A percentile compares a stretch with the other conserved stretches of the same genome.
Evolutionary conservation across 805 yeast genomes (phyloP).

Genomic region (Candida multigemmis): DNA sequence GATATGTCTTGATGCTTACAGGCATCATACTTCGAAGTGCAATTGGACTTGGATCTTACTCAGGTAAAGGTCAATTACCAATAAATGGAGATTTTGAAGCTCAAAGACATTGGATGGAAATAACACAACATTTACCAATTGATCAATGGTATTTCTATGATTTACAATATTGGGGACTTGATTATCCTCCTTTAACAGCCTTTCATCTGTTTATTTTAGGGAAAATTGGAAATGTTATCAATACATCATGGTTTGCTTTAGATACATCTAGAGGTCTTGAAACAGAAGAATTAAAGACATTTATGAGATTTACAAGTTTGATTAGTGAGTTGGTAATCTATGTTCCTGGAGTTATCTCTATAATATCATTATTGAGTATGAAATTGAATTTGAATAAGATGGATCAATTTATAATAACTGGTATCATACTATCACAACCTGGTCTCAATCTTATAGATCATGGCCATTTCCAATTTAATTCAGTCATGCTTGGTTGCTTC

Average conservation of each 20-base stretch:
- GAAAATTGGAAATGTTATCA: slow-evolving; percentile 52
- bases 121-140: slow-evolving; percentile 70
- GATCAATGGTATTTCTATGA: slow-evolving; percentile 84
- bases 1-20: slow-evolving; percentile 64
- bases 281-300: slow-evolving; percentile 56
- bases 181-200: slow-evolving; percentile 95
- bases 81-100: slow-evolving; percentile 96
- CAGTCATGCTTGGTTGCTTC: slow-evolving; percentile 87
- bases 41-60: slow-evolving; percentile 80
- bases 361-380: slow-evolving; percentile 64
- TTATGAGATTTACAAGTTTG: slow-evolving; percentile 75
- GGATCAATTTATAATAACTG: slow-evolving; percentile 68
- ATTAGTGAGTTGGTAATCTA: slow-evolving; percentile 66
- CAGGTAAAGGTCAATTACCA: slow-evolving; percentile 67
- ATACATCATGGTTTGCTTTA: slow-evolving; percentile 69
- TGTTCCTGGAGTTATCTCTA: slow-evolving; percentile 71
- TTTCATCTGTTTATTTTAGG: slow-evolving; percentile 84
- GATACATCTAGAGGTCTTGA: slow-evolving; percentile 73
- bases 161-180: slow-evolving; percentile 90
- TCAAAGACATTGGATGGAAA: slow-evolving; percentile 96
- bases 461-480: slow-evolving; percentile 94
- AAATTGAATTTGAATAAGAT: slow-evolving; percentile 47
- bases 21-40: slow-evolving; percentile 75
- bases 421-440: slow-evolving; percentile 81
- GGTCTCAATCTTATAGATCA: slow-evolving; percentile 79